phyloP scores from a whole-genome alignment of 2,329 filamentous ascomycete genomes.

The Byssochlamys sp. region DNA sequence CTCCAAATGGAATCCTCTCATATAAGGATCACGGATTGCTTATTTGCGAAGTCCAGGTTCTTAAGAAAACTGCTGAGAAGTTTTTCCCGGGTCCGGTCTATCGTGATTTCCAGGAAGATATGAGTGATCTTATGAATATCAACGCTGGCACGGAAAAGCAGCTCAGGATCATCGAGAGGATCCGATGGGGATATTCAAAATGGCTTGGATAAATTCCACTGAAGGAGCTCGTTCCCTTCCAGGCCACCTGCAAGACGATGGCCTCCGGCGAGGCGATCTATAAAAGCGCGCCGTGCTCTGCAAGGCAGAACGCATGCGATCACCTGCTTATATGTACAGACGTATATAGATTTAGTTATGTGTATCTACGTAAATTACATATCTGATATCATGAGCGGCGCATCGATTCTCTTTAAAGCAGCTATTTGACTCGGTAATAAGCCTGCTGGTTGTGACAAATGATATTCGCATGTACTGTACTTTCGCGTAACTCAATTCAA shows the following conservation, averaged over 20 bases:
- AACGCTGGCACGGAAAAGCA: slow-evolving; percentile 67
- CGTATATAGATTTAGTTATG: background rate
- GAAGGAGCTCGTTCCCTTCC: background rate
- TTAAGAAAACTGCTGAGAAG: slow-evolving; percentile 58
- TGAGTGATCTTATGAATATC: slow-evolving; percentile 75
- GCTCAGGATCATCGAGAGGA: slow-evolving; percentile 66
- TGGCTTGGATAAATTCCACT: slow-evolving; percentile 44
- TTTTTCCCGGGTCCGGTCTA: slow-evolving; percentile 66
- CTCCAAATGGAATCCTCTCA: slow-evolving; percentile 63
- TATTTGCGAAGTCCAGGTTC: slow-evolving; percentile 76
- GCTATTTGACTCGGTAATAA: background rate
- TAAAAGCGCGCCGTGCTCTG: background rate
- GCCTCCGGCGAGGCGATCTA: background rate
- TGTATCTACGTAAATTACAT: background rate
- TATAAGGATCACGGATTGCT: slow-evolving; percentile 90
- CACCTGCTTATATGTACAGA: background rate
- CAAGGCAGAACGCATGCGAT: background rate
- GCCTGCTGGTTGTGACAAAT: too few species aligned
- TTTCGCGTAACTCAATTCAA: too few species aligned
- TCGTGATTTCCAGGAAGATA: slow-evolving; percentile 78
- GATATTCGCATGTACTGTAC: too few species aligned
- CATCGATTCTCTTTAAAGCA: background rate
- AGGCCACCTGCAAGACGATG: background rate
- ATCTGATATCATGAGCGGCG: background rate
- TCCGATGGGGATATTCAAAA: slow-evolving; percentile 80